Percentiles rank a stretch among this genome's conserved stretches.
phyloP scores from a whole-genome alignment of 1,284 basidiomycete genomes.

The Gymnopus androsaceus region DNA sequence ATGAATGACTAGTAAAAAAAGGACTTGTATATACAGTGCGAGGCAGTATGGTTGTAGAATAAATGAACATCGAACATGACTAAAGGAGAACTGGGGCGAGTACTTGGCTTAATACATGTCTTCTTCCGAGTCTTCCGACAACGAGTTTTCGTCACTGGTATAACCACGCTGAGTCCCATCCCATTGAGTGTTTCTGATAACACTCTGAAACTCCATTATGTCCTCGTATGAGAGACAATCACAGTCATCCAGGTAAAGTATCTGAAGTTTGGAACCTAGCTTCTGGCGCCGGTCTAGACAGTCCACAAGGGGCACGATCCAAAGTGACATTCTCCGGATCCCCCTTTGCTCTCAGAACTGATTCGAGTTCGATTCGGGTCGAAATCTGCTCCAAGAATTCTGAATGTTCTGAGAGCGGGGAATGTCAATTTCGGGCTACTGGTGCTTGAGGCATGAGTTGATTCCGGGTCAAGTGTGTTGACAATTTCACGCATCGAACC shows the following conservation, averaged over 20 bases:
- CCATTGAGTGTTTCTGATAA: conserved; percentile 10
- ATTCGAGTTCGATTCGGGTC: not conserved
- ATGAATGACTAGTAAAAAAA: too few species aligned
- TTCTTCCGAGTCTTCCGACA: too few species aligned
- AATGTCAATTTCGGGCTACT: not conserved
- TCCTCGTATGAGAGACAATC: not conserved
- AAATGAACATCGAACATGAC: too few species aligned
- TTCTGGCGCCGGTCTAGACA: conserved; percentile 11
- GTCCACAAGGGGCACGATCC: conserved; percentile 1
- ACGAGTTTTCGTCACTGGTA: too few species aligned
- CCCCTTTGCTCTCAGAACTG: too few species aligned
- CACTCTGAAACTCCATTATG: not conserved
- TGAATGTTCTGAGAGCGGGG: conserved; percentile 13
- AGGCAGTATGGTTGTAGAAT: too few species aligned
- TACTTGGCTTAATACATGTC: too few species aligned
- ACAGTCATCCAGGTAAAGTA: conserved; percentile 2
- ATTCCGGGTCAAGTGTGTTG: not conserved
- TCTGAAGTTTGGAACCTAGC: conserved; percentile 2
- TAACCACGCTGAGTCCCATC: conserved; percentile 8
- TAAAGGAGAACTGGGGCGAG: too few species aligned
- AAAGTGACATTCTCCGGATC: not conserved
- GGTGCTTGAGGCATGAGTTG: not conserved
- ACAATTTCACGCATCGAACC: conserved; percentile 5
- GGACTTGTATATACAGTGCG: too few species aligned
- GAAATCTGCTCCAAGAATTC: conserved; percentile 12